Evolutionary conservation across 257 asterid genomes (phyloP).

Genomic region (Nicotiana benthamiana): DNA sequence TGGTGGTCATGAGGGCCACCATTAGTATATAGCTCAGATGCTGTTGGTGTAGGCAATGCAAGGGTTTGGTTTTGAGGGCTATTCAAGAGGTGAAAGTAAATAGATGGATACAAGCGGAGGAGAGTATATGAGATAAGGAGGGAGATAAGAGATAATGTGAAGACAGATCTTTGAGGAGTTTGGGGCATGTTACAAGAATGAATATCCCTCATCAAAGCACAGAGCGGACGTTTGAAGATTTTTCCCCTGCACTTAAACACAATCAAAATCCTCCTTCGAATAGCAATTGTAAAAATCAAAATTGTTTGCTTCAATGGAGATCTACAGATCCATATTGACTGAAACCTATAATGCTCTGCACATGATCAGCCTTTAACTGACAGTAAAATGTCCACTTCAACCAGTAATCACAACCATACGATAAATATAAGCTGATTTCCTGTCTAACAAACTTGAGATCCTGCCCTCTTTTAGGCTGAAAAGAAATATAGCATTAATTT

Average conservation of each 20-base stretch:
- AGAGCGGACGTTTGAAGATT: background rate
- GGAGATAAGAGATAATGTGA: slow-evolving; percentile 8
- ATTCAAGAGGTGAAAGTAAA: background rate
- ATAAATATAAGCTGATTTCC: background rate
- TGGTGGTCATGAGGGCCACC: slow-evolving; percentile 7
- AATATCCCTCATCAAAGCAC: slow-evolving; percentile 11
- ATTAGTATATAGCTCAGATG: background rate
- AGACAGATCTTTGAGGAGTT: slow-evolving; percentile 1
- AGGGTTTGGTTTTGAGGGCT: slow-evolving; percentile 1
- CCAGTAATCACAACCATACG: background rate
- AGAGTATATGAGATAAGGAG: slow-evolving; percentile 10
- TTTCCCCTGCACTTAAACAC: background rate
- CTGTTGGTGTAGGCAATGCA: background rate
- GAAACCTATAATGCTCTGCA: background rate
- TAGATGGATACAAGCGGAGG: slow-evolving; percentile 8
- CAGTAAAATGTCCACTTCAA: background rate
- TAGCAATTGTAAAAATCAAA: background rate
- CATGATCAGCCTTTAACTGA: background rate
- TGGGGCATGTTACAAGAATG: slow-evolving; percentile 10
- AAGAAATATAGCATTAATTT: background rate
- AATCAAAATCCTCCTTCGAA: slow-evolving; percentile 1
- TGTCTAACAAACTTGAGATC: background rate
- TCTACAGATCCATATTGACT: background rate
- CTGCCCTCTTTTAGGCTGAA: background rate
- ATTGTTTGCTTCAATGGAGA: background rate